These are phyloP conservation scores for Dioszegia aurantiaca DNA, from an alignment of 768 basidiomycete genomes.

Conservation along the genomic window DNA sequence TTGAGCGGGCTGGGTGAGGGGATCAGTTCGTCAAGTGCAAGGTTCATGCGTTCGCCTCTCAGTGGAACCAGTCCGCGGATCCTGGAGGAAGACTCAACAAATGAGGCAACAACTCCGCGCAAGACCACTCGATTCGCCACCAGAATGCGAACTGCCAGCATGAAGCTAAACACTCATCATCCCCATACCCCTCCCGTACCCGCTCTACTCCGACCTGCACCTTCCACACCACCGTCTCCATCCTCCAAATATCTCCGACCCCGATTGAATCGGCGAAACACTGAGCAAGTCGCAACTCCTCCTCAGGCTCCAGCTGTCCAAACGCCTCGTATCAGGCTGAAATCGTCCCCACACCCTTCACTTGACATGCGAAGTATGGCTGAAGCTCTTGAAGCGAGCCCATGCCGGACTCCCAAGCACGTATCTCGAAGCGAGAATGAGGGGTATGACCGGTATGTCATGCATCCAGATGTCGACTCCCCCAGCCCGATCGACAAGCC, in stretches of 20 bases:
- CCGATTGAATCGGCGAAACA: slow-evolving; percentile 3
- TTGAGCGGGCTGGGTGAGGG: neutral
- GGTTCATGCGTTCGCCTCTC: slow-evolving; percentile 3
- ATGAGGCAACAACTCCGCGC: neutral
- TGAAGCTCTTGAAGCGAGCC: neutral
- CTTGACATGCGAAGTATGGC: slow-evolving; percentile 6
- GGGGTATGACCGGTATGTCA: slow-evolving; percentile 31
- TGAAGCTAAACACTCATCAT: neutral
- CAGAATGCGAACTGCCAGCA: neutral
- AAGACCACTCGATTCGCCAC: slow-evolving; percentile 1
- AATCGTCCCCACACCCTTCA: neutral
- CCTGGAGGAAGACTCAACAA: neutral
- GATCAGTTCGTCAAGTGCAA: slow-evolving; percentile 1
- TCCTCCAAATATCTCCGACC: neutral
- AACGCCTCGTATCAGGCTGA: neutral
- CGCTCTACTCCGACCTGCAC: no score
- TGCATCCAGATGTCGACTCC: slow-evolving; percentile 32
- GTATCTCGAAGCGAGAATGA: slow-evolving; percentile 22
- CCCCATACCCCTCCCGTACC: neutral
- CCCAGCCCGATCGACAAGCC: neutral
- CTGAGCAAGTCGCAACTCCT: neutral
- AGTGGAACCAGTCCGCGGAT: neutral
- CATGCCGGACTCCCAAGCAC: slow-evolving; percentile 15
- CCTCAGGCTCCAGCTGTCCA: neutral
- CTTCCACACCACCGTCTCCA: no score